Base-by-base conservation (phyloP, 805 yeast genomes). In the Teunomyces tritomae region DNA sequence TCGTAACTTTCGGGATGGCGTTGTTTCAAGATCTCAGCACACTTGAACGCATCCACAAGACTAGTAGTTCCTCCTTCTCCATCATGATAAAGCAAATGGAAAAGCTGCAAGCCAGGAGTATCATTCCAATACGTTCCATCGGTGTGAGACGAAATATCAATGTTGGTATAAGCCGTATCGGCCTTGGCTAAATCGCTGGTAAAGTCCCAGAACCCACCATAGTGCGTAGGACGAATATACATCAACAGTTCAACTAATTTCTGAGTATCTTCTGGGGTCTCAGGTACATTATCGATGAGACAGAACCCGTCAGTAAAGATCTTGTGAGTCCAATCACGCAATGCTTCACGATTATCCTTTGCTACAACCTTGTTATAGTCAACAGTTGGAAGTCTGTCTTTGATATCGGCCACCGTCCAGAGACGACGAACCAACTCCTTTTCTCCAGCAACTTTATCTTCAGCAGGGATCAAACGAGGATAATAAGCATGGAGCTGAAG, bases 161-260 rank as follows among this genome's bases (percentile, higher is more conserved):
- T 70, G 56, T 83, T 82, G 11, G 89, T 84, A 60, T 84, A 84
- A 3, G 90, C 90, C 3, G 87, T 83, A 57, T 84, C 90, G 49
- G 80, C 78, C 66, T 79, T 82, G 40, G 83, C 74, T 57, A 84
- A 67, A 57, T 84, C 87, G 4, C 87, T 75, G 8, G 89, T 84
- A 63, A 85, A 84, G 59, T 83, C 88, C 89, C 89, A 85, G 65
- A 85, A 84, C 1, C 87, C 89, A n/a, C 89, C 89, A 54, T 85
- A 84, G 59, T 84, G 90, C 1, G 90, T 84, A 24, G 83, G 83
- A 36, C 86, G 70, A 43, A 83, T 77, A 59, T 79, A 82, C 47
- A 82, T 74, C 51, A 84, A 75, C 54, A 78, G 65, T 52, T 82
- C 80, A 47, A 82, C 76, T 49, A 84, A 70, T 51, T 66, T 64